Evolutionary conservation across 2,329 filamentous ascomycete species (phyloP).

Genomic region (Thelonectria blattea): DNA sequence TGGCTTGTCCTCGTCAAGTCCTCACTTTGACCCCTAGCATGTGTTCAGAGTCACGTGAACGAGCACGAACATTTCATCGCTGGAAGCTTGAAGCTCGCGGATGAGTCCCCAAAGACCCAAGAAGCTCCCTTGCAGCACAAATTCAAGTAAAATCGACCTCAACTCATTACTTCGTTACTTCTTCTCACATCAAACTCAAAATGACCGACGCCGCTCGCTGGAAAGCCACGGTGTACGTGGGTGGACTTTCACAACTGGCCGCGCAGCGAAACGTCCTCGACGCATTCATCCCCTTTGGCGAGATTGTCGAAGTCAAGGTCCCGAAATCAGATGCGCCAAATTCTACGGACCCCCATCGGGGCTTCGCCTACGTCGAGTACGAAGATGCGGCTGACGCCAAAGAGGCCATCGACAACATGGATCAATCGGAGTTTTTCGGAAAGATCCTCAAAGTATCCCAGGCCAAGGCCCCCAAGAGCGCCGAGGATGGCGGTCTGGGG

Average conservation of each 20-base stretch:
- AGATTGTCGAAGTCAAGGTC: conserved; percentile 88
- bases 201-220: conserved; percentile 86
- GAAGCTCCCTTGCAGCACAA: not conserved
- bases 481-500: conserved; percentile 85
- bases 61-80: conserved; percentile 17
- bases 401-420: conserved; percentile 99
- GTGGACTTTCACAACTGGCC: conserved; percentile 82
- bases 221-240: conserved; percentile 92
- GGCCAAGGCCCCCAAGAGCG: conserved; percentile 90
- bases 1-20: too few relatives aligned
- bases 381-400: conserved; percentile 84
- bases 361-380: conserved; percentile 97
- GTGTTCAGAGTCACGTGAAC: conserved; percentile 28
- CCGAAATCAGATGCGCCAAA: conserved; percentile 87
- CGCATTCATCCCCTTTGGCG: conserved; percentile 95
- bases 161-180: not conserved
- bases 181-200: conserved; percentile 13
- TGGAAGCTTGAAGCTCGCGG: conserved; percentile 14
- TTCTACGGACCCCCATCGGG: conserved; percentile 79
- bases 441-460: conserved; percentile 89
- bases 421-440: conserved; percentile 93
- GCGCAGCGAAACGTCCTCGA: conserved; percentile 79
- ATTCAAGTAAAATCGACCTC: not conserved
- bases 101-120: conserved; percentile 18
- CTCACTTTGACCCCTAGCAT: not conserved